A percentile compares a stretch with the other conserved stretches of the same genome.
These are phyloP conservation scores for Alternaria ventricosa DNA, from an alignment of 2,329 filamentous ascomycete species.

Conservation along the genomic window DNA sequence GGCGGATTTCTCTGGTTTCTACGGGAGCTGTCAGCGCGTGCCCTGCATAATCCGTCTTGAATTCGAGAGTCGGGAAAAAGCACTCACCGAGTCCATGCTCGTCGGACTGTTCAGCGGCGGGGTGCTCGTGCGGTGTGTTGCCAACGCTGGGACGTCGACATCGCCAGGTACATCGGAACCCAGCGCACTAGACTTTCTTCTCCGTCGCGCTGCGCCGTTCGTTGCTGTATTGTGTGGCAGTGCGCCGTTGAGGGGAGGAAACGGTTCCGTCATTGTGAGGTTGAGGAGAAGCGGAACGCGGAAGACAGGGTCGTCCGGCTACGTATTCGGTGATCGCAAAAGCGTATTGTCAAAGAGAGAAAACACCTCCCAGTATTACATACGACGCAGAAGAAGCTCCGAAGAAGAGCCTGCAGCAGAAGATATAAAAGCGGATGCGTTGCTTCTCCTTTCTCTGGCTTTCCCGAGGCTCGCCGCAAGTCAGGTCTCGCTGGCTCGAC, in stretches of 20 bases:
- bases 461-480: conserved; percentile 4
- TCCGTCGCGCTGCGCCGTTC: conserved; percentile 31
- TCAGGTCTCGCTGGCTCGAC: background rate
- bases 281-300: background rate
- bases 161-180: conserved; percentile 61
- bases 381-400: background rate
- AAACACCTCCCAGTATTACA: background rate
- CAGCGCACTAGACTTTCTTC: conserved; percentile 57
- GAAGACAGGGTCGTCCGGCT: background rate
- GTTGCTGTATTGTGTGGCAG: conserved; percentile 14
- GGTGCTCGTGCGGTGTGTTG: conserved; percentile 48
- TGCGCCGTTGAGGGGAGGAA: conserved; percentile 37
- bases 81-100: conserved; percentile 30
- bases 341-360: background rate
- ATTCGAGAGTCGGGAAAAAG: no score
- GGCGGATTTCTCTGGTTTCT: conserved; percentile 31
- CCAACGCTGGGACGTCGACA: conserved; percentile 58
- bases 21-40: conserved; percentile 5
- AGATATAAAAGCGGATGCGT: background rate
- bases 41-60: no score
- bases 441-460: conserved; percentile 9
- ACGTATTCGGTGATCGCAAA: background rate
- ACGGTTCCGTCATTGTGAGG: conserved; percentile 40
- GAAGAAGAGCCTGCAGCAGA: background rate
- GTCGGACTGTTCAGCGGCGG: conserved; percentile 25